Base-by-base conservation (phyloP, 805 yeast species). In the Candida tibetensis region DNA sequence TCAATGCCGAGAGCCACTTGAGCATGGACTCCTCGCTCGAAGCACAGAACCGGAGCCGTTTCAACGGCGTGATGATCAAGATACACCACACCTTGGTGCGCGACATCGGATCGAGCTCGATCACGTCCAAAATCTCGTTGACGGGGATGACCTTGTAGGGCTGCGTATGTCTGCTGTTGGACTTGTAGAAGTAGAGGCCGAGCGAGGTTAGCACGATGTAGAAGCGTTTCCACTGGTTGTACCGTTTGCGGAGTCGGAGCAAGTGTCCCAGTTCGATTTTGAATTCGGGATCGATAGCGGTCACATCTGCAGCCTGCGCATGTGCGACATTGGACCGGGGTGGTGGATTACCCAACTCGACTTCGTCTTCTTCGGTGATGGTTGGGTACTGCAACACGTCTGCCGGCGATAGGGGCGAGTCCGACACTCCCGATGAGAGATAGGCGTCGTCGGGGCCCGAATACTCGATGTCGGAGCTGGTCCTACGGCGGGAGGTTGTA, bases 91-190 rank as follows among this genome's bases (percentile, higher is more conserved):
- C 45, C 44, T 67, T 72, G 15, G 71, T 51, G 38, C 58, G 61
- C 12, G 75, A 64, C 28, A 71, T 36, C 1, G 77, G 71, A 39
- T 76, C 80, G 19, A 74, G 48, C 45, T 76, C 81, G 23, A 75
- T 71, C 17, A 68, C 76, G 44, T 75, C 80, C 9, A 68, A 48
- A 12, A 75, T 46, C 17, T 69, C 64, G 4, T 52, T 52, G 12
- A 49, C 39, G 6, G 35, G 34, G 12, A 74, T 53, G 37, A 54
- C 42, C 44, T 70, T 66, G 41, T 52, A 39, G 2, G 68, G 61
- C 34, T 26, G 27, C 18, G 14, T 19, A 17, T 17, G 17, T 25
- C 48, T 51, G 28, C 45, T 40, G 4, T 42, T 42, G 18, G 51
- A 44, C 47, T 71, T 72, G 62, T 66, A 72, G 41, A 75, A 64